These are phyloP conservation scores for Populus ilicifolia DNA, from an alignment of 345 rosid species.

Conservation along the genomic window DNA sequence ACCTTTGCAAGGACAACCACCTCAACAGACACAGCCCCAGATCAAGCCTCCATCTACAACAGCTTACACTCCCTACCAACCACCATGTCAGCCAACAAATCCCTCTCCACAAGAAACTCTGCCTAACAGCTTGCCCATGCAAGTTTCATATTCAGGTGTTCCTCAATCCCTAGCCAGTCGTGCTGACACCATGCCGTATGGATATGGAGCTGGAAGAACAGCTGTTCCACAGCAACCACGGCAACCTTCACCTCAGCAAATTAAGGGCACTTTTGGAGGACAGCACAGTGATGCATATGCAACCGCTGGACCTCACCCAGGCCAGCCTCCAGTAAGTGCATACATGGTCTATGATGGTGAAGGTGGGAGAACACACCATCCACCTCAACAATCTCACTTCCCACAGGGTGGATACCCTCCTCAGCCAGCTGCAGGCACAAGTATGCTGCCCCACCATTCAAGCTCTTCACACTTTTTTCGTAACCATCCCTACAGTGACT, in stretches of 20 bases:
- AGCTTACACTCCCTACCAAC: conserved; percentile 58
- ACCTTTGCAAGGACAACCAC: conserved; percentile 45
- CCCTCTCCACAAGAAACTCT: conserved; percentile 53
- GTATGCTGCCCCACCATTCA: conserved; percentile 40
- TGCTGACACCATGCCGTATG: conserved; percentile 55
- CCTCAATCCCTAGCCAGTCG: conserved; percentile 64
- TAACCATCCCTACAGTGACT: conserved; percentile 62
- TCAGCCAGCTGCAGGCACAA: conserved; percentile 40
- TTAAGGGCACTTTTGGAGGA: conserved; percentile 53
- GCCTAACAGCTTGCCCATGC: conserved; percentile 73
- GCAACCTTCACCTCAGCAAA: conserved; percentile 66
- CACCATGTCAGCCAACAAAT: conserved; percentile 52
- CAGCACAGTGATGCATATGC: conserved; percentile 63
- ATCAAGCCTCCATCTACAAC: conserved; percentile 56
- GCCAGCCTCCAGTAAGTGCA: conserved; percentile 57
- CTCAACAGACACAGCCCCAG: conserved; percentile 61
- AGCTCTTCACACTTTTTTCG: conserved; percentile 48
- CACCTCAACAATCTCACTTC: conserved; percentile 58
- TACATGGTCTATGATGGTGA: conserved; percentile 75
- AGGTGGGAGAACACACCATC: conserved; percentile 53
- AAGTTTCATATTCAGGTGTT: conserved; percentile 59
- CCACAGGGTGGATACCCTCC: conserved; percentile 66
- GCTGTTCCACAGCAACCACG: conserved; percentile 32
- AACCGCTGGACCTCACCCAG: conserved; percentile 45
- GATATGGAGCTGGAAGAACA: conserved; percentile 58